A percentile compares a stretch with the other conserved stretches of the same genome.
phyloP scores from a whole-genome alignment of 345 rosid genomes.

The Linum lewisii region DNA sequence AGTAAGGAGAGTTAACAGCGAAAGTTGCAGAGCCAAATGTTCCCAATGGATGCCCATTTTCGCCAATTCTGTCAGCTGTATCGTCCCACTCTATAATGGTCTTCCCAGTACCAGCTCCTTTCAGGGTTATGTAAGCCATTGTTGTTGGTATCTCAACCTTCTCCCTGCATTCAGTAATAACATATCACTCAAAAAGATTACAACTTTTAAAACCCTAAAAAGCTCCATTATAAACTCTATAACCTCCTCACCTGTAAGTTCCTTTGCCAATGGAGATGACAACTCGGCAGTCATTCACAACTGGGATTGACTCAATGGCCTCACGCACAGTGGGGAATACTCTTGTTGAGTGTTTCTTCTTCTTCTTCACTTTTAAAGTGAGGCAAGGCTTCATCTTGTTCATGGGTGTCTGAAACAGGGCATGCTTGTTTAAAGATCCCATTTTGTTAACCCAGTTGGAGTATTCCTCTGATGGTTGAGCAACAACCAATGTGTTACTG shows the following conservation, averaged over 20 bases:
- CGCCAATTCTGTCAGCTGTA: slow-evolving; percentile 28
- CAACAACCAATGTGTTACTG: slow-evolving; percentile 1
- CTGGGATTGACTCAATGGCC: slow-evolving; percentile 28
- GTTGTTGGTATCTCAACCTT: slow-evolving; percentile 35
- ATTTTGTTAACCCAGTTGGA: slow-evolving; percentile 22
- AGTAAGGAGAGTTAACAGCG: slow-evolving; percentile 33
- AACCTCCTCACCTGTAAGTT: slow-evolving; percentile 21
- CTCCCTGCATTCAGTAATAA: slow-evolving; percentile 24
- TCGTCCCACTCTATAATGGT: slow-evolving; percentile 34
- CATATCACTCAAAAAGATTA: neutral
- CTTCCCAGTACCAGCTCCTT: slow-evolving; percentile 33
- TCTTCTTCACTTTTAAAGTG: slow-evolving; percentile 23
- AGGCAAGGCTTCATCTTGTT: slow-evolving; percentile 29
- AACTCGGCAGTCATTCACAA: slow-evolving; percentile 30
- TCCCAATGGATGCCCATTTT: slow-evolving; percentile 25
- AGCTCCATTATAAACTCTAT: neutral
- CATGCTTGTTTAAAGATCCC: slow-evolving; percentile 22
- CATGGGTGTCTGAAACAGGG: slow-evolving; percentile 16
- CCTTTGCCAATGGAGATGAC: slow-evolving; percentile 28
- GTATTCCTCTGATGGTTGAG: slow-evolving; percentile 20
- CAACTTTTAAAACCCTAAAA: neutral
- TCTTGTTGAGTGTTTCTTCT: slow-evolving; percentile 3
- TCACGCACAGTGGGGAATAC: slow-evolving; percentile 21
- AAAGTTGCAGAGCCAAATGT: slow-evolving; percentile 42
- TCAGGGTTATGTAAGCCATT: slow-evolving; percentile 29